These are phyloP conservation scores for Starmerella floricola DNA, from an alignment of 805 yeast genomes.

Conservation along the genomic window DNA sequence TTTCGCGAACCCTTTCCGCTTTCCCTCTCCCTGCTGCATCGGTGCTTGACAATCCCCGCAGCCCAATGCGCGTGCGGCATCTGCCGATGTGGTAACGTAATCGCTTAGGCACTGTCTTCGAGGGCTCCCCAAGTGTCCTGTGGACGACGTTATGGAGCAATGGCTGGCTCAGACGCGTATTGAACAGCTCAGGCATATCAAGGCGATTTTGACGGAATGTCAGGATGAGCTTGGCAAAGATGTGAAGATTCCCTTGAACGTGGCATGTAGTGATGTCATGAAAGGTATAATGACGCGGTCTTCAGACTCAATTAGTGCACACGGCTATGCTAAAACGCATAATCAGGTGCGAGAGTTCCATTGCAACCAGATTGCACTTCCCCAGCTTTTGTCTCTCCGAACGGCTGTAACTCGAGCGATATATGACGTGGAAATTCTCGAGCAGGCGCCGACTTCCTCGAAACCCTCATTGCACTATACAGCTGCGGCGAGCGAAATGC, in stretches of 20 bases:
- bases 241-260: conserved; percentile 14
- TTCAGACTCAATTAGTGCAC: background rate
- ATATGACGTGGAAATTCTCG: conserved; percentile 1
- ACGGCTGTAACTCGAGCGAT: conserved; percentile 3
- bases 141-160: too few species aligned
- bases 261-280: conserved; percentile 14
- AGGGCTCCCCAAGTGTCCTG: too few species aligned
- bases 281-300: conserved; percentile 10
- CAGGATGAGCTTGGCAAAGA: background rate
- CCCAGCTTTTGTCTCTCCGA: conserved; percentile 5
- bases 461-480: conserved; percentile 1
- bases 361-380: background rate
- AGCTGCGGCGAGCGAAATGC: background rate
- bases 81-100: too few species aligned
- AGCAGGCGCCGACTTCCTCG: background rate
- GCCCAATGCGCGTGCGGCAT: too few species aligned
- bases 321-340: conserved; percentile 9
- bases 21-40: too few species aligned
- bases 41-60: too few species aligned
- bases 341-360: conserved; percentile 2
- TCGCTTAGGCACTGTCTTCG: too few species aligned
- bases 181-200: background rate
- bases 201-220: background rate
- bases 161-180: background rate
- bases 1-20: too few species aligned